Evolutionary conservation across 2,329 filamentous ascomycete genomes (phyloP), one percentile per base, ranked within the genome.

Genomic region (Fonsecaea monophora): DNA sequence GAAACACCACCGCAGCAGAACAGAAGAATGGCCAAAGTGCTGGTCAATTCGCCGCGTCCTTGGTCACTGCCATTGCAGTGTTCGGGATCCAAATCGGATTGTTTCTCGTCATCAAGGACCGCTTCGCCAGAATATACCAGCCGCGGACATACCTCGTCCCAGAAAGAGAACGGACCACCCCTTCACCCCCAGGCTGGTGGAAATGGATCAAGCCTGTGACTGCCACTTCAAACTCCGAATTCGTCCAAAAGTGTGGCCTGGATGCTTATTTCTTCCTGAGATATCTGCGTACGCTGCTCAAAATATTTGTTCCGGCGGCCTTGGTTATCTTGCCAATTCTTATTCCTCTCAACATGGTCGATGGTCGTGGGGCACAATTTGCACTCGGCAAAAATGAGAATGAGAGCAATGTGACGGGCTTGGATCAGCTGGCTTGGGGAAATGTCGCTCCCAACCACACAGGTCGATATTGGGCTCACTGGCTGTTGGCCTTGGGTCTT

Each of bases 211-310:
- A 76, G 13, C 84, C 85, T 3, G 83, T 82, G 70, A 96, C 84
- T 83, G 91, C 81, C 78, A 89, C 81, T 81, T 92, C 81, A 78
- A 87, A 82, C 86, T 92, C 92, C 12, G 92, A 96, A 73, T 88
- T 99, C 72, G 96, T 99, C 74, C 90, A 94, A 61, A 96, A 97
- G 78, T 97, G 94, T 73, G 95, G 95, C 18, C 86, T 99, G 9
- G 95, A 99, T 77, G 93, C 94, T 74, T 99, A 97, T 80, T 97
- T 98, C 82, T 99, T 99, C 78, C 84, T 99, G 0, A 91, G 96
- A 69, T 99, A 97, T 75, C 86, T 94, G 32, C 88, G 90, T 68
- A 90, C 92, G 74, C 87, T 98, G 4, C 85, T 98, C 53, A 89
- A 97, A 76, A 96, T 99, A 69, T 98, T 99, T 77, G 81, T 96